These are phyloP conservation scores for Aspergillus leporis DNA, from an alignment of 495 filamentous ascomycete species.

Conservation along the genomic window DNA sequence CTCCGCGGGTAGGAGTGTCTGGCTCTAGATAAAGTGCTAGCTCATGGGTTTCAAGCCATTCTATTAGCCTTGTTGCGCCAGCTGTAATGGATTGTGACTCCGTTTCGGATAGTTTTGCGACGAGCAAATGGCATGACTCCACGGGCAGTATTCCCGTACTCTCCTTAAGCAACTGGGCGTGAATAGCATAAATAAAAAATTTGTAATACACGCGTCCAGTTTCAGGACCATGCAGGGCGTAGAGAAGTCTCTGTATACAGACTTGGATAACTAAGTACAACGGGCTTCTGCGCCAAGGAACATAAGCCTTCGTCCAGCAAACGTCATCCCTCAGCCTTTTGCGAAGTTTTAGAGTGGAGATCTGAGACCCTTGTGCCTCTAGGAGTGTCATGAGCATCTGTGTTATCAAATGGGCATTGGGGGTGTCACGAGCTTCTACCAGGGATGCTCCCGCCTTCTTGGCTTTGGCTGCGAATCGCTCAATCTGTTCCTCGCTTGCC, in stretches of 20 bases:
- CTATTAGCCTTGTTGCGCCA: too few species aligned
- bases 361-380: constrained; percentile 45
- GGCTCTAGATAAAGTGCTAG: too few species aligned
- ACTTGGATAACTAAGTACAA: constrained; percentile 61
- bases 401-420: constrained; percentile 49
- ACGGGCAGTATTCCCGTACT: constrained; percentile 19
- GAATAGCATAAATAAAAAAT: constrained; percentile 46
- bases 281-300: constrained; percentile 56
- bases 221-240: constrained; percentile 37
- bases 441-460: constrained; percentile 47
- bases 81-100: too few species aligned
- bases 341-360: constrained; percentile 32
- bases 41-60: too few species aligned
- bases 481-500: constrained; percentile 55
- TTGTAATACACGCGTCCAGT: constrained; percentile 56
- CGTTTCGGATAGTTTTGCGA: constrained; percentile 56
- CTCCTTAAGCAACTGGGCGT: constrained; percentile 45
- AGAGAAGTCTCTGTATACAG: constrained; percentile 46
- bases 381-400: constrained; percentile 56
- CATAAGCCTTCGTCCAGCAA: constrained; percentile 35
- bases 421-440: constrained; percentile 55
- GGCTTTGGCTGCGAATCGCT: constrained; percentile 48
- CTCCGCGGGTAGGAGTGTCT: too few species aligned
- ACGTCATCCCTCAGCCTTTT: constrained; percentile 62
- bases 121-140: constrained; percentile 40